These are phyloP conservation scores for Penicillium sp. DNA, from an alignment of 2,329 filamentous ascomycete genomes.

Conservation along the genomic window DNA sequence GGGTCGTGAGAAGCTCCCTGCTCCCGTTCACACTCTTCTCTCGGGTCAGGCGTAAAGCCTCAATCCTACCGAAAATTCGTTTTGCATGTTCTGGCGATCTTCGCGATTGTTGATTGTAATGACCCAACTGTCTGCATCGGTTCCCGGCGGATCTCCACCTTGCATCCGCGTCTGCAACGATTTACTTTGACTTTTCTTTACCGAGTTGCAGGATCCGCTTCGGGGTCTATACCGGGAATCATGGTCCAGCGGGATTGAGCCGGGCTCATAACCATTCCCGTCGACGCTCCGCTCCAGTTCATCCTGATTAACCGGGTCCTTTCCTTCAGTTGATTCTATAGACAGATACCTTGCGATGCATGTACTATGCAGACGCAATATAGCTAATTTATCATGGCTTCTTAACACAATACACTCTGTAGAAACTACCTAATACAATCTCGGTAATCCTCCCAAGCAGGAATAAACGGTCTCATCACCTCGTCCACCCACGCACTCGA, in stretches of 20 bases:
- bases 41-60: slow-evolving; percentile 53
- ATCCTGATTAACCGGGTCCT: neutral
- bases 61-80: no score
- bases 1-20: slow-evolving; percentile 80
- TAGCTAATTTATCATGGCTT: no score
- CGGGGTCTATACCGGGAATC: no score
- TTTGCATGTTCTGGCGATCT: slow-evolving; percentile 7
- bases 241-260: slow-evolving; percentile 11
- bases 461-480: slow-evolving; percentile 39
- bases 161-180: no score
- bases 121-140: no score
- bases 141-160: no score
- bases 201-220: no score
- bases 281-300: neutral
- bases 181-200: no score
- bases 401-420: no score
- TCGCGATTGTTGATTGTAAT: slow-evolving; percentile 8
- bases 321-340: slow-evolving; percentile 11
- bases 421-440: no score
- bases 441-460: slow-evolving; percentile 11
- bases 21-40: slow-evolving; percentile 77
- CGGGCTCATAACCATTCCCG: slow-evolving; percentile 7
- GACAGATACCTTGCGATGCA: no score
- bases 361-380: no score
- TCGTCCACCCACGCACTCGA: slow-evolving; percentile 32